Evolutionary conservation across 192 early-diverging fungal genomes (phyloP).

Genomic region (Podila horticola): DNA sequence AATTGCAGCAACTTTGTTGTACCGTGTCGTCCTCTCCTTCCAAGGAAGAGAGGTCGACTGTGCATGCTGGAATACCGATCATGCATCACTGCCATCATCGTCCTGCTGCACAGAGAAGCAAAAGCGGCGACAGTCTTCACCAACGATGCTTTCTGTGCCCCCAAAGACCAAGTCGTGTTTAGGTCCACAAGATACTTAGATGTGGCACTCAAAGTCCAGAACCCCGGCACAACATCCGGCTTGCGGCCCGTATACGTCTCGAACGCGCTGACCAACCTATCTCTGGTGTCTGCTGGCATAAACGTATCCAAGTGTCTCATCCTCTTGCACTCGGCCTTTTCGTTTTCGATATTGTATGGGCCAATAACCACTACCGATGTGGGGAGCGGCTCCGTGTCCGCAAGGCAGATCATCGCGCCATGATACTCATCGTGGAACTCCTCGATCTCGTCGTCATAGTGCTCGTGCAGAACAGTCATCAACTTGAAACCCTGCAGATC

Average conservation of each 20-base stretch:
- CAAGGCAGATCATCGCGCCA: conserved; percentile 19
- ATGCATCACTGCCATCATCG: not conserved
- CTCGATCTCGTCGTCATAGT: not conserved
- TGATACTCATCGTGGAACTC: not conserved
- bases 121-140: not conserved
- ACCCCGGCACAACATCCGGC: conserved; percentile 9
- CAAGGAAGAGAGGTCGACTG: too few species aligned
- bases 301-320: conserved; percentile 13
- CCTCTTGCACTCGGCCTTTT: not conserved
- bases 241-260: conserved; percentile 8
- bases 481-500: conserved; percentile 11
- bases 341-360: not conserved
- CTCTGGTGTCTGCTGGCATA: conserved; percentile 16
- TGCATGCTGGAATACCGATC: not conserved
- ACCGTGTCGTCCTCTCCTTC: too few species aligned
- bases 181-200: not conserved
- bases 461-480: conserved; percentile 2
- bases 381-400: not conserved
- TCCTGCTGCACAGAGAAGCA: not conserved
- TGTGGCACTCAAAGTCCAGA: conserved; percentile 6
- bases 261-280: conserved; percentile 9
- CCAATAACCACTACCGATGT: conserved; percentile 11
- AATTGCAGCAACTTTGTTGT: too few species aligned
- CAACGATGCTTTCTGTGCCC: not conserved
- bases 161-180: conserved; percentile 7